Evolutionary conservation across 2,329 filamentous ascomycete genomes (phyloP).

Genomic region (Stagonosporopsis vannaccii): DNA sequence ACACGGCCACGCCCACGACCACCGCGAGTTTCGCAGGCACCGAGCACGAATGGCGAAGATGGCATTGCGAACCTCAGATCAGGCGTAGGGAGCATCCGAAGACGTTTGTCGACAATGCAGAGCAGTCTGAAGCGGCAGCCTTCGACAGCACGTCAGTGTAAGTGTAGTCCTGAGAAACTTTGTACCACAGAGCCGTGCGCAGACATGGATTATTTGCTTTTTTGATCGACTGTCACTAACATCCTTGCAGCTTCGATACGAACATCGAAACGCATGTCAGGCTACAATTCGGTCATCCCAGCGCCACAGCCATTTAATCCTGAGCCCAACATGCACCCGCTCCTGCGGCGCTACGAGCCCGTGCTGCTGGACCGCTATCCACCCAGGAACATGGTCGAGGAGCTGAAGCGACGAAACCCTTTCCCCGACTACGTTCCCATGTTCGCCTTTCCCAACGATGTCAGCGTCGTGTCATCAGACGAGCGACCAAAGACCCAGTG

Average conservation of each 20-base stretch:
- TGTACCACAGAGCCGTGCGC: conserved; percentile 8
- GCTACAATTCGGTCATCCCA: conserved; percentile 98
- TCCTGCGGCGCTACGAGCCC: conserved; percentile 93
- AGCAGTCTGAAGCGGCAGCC: conserved; percentile 91
- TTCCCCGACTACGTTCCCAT: conserved; percentile 99
- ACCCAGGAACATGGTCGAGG: conserved; percentile 80
- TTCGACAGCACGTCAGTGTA: conserved; percentile 75
- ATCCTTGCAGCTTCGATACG: conserved; percentile 66
- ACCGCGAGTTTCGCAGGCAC: conserved; percentile 71
- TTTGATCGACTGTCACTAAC: conserved; percentile 35
- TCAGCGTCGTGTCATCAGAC: conserved; percentile 94
- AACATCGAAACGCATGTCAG: conserved; percentile 88
- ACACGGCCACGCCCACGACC: conserved; percentile 78
- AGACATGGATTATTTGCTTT: conserved; percentile 33
- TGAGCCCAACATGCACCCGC: conserved; percentile 91
- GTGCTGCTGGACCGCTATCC: conserved; percentile 96
- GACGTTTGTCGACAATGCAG: conserved; percentile 91
- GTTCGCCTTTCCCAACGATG: conserved; percentile 99
- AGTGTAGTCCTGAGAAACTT: conserved; percentile 47
- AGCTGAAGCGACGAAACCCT: conserved; percentile 77
- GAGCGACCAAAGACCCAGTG: conserved; percentile 94
- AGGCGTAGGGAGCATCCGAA: conserved; percentile 83
- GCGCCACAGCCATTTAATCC: conserved; percentile 88
- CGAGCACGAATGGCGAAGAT: conserved; percentile 56
- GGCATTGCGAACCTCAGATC: conserved; percentile 60